These are phyloP conservation scores for Truncatella angustata DNA, from an alignment of 2,329 filamentous ascomycete genomes.

Conservation along the genomic window DNA sequence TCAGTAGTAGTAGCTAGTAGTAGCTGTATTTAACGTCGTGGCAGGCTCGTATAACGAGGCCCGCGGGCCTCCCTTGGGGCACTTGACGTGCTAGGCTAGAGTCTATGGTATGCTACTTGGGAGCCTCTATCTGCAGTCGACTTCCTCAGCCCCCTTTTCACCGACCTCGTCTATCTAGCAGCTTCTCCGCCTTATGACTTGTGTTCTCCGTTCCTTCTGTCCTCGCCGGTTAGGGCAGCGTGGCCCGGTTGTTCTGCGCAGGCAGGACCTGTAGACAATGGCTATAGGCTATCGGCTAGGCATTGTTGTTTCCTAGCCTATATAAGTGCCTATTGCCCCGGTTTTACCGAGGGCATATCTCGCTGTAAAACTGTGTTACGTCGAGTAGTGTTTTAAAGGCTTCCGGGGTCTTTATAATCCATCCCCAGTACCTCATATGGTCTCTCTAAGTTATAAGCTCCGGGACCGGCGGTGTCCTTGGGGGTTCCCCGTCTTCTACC, in stretches of 20 bases:
- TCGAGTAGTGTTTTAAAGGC: not conserved
- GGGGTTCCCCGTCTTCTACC: not conserved
- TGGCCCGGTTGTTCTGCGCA: not conserved
- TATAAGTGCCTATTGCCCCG: not conserved
- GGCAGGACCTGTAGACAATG: not conserved
- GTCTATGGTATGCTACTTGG: not conserved
- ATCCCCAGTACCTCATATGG: not conserved
- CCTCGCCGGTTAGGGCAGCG: constrained; percentile 1
- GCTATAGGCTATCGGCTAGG: not conserved
- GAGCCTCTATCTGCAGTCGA: constrained; percentile 5
- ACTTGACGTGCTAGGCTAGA: constrained; percentile 8
- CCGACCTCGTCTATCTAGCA: constrained; percentile 3
- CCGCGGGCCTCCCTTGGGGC: constrained; percentile 5
- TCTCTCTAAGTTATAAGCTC: constrained; percentile 1
- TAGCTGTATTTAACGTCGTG: constrained; percentile 6
- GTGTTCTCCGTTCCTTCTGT: constrained; percentile 4
- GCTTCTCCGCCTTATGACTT: constrained; percentile 1
- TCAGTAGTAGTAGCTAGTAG: no score
- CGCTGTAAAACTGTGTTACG: not conserved
- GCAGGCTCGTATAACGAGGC: constrained; percentile 4
- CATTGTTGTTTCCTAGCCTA: not conserved
- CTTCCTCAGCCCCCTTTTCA: constrained; percentile 2
- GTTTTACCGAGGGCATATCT: not conserved
- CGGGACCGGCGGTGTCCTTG: not conserved
- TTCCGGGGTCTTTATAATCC: not conserved